Conservation (phyloP, 805 yeast species). For the Candida awuae region DNA sequence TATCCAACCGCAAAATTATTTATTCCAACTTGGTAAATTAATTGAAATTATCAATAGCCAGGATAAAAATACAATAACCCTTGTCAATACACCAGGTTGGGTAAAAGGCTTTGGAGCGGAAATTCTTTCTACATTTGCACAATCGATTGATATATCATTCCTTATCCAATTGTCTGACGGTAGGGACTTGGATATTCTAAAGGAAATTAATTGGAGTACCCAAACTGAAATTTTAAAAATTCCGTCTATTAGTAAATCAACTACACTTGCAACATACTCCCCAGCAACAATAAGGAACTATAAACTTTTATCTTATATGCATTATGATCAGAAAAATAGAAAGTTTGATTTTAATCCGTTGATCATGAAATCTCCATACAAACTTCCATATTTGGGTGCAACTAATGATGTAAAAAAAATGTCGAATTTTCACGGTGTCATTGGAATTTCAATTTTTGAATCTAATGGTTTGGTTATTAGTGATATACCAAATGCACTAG, state of each 20-base stretch:
- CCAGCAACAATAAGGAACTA: constrained; percentile 46
- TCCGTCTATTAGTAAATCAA: constrained; percentile 8
- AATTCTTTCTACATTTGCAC: constrained; percentile 43
- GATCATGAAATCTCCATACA: constrained; percentile 32
- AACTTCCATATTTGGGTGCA: constrained; percentile 29
- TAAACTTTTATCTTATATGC: constrained; percentile 47
- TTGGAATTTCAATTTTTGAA: constrained; percentile 30
- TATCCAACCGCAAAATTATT: constrained; percentile 52
- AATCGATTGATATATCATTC: constrained; percentile 43
- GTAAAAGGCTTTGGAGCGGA: constrained; percentile 78
- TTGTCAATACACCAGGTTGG: constrained; percentile 88
- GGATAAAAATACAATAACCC: constrained; percentile 7
- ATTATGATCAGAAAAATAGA: constrained; percentile 24
- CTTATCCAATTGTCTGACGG: constrained; percentile 46
- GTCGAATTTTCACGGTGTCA: constrained; percentile 26
- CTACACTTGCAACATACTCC: constrained; percentile 41
- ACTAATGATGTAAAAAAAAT: constrained; percentile 5
- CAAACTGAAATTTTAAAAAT: constrained; percentile 9
- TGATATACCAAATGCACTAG: constrained; percentile 31
- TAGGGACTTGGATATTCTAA: constrained; percentile 9
- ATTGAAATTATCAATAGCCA: constrained; percentile 24
- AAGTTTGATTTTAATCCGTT: constrained; percentile 38
- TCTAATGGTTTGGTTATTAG: constrained; percentile 26
- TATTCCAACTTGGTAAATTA: constrained; percentile 35
- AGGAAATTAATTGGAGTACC: constrained; percentile 1